phyloP scores from a whole-genome alignment of 73 alveolate genomes.

The Paramecium sonneborni region DNA sequence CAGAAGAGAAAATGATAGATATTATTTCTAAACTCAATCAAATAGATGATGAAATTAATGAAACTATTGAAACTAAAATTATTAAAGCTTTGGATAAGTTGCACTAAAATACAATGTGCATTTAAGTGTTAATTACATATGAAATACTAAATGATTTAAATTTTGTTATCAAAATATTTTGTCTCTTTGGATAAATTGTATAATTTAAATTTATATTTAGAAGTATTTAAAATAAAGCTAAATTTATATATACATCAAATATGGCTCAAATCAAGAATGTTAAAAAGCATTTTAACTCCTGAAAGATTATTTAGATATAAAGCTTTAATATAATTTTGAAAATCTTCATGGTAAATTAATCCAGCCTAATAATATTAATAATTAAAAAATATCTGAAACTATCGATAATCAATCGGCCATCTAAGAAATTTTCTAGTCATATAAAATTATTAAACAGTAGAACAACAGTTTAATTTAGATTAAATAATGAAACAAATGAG shows the following conservation, averaged over 20 bases:
- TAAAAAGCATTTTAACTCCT: neutral
- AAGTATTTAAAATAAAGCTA: neutral
- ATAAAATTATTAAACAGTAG: neutral
- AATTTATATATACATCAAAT: neutral
- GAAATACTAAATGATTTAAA: neutral
- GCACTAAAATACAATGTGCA: neutral
- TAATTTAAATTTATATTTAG: neutral
- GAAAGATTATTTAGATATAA: neutral
- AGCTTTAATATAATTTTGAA: neutral
- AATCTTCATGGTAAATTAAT: neutral
- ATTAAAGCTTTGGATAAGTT: neutral
- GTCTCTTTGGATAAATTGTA: neutral
- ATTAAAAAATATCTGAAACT: no score
- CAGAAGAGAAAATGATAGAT: neutral
- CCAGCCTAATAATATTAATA: neutral
- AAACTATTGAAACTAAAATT: neutral
- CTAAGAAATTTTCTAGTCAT: neutral
- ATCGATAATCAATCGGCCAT: neutral
- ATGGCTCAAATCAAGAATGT: neutral
- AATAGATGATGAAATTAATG: neutral
- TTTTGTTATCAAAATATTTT: neutral
- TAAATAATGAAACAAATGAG: neutral
- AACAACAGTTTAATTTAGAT: neutral
- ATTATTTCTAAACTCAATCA: neutral
- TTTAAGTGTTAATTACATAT: neutral